Conservation (phyloP, 257 asterid genomes). For the Pogostemon cablin region DNA sequence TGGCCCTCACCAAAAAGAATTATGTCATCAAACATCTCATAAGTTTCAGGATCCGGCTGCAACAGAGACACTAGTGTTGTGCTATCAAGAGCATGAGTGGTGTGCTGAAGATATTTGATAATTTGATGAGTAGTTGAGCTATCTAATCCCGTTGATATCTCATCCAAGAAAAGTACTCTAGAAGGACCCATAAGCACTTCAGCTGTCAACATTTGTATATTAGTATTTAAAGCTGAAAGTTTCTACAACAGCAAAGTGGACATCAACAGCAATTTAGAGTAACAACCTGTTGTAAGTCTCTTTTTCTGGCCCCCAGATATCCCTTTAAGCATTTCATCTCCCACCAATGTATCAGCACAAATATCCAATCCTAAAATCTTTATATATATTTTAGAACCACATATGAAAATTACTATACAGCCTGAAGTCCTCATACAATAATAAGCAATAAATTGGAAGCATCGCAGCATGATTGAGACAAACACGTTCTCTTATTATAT, state of each 20-base stretch:
- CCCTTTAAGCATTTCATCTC: constrained; percentile 94
- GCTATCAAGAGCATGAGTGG: constrained; percentile 63
- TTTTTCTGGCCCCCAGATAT: constrained; percentile 96
- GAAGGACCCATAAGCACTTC: constrained; percentile 93
- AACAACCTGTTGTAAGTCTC: constrained; percentile 84
- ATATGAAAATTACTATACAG: constrained; percentile 24
- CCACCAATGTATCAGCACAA: constrained; percentile 90
- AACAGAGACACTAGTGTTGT: constrained; percentile 78
- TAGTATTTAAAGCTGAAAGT: constrained; percentile 35
- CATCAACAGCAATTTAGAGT: constrained; percentile 33
- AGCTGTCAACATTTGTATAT: constrained; percentile 56
- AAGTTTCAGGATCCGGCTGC: constrained; percentile 97
- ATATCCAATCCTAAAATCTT: constrained; percentile 67
- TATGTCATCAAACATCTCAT: constrained; percentile 78
- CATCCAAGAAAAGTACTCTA: constrained; percentile 84
- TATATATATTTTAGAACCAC: constrained; percentile 51
- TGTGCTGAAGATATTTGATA: constrained; percentile 67
- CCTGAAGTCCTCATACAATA: constrained; percentile 19
- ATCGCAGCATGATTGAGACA: not conserved
- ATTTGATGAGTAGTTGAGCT: constrained; percentile 91
- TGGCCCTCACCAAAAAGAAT: constrained; percentile 83
- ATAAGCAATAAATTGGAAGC: constrained; percentile 20
- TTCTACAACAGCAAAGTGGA: constrained; percentile 29
- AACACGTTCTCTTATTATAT: not conserved
- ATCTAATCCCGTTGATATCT: constrained; percentile 91